These are phyloP conservation scores for Glebionis coronaria DNA, from an alignment of 129 eudicot species.

Conservation along the genomic window DNA sequence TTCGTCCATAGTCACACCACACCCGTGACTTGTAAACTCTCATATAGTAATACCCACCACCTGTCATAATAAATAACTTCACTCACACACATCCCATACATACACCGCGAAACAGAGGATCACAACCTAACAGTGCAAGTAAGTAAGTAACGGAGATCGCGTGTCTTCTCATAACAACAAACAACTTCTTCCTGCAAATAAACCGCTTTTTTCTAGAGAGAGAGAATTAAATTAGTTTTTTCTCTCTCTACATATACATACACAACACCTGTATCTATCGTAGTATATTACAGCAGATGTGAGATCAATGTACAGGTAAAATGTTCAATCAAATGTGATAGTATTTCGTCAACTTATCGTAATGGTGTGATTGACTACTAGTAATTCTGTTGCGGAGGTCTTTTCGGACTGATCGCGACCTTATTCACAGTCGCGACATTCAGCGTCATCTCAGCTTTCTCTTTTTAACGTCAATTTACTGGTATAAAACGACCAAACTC, in stretches of 20 bases:
- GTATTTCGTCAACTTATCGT: no score
- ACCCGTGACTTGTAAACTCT: constrained; percentile 9
- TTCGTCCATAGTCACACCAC: neutral
- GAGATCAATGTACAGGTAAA: constrained; percentile 11
- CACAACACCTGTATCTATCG: constrained; percentile 11
- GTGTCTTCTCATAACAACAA: constrained; percentile 41
- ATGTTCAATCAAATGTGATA: no score
- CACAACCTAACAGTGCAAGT: neutral
- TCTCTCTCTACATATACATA: constrained; percentile 27
- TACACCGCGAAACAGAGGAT: constrained; percentile 37
- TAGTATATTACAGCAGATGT: no score
- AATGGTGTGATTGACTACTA: no score
- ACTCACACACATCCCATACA: no score
- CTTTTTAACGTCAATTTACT: no score
- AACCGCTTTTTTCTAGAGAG: constrained; percentile 36
- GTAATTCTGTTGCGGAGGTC: no score
- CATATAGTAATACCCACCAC: neutral
- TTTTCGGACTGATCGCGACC: no score
- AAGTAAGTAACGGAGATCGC: constrained; percentile 44
- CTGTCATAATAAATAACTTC: no score
- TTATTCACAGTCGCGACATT: no score
- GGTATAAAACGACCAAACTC: no score
- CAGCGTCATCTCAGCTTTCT: no score
- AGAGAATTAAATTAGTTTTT: neutral
- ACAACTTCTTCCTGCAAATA: constrained; percentile 52